phyloP scores from a whole-genome alignment of 108 stramenopile species.

The Nitzschia sp. region DNA sequence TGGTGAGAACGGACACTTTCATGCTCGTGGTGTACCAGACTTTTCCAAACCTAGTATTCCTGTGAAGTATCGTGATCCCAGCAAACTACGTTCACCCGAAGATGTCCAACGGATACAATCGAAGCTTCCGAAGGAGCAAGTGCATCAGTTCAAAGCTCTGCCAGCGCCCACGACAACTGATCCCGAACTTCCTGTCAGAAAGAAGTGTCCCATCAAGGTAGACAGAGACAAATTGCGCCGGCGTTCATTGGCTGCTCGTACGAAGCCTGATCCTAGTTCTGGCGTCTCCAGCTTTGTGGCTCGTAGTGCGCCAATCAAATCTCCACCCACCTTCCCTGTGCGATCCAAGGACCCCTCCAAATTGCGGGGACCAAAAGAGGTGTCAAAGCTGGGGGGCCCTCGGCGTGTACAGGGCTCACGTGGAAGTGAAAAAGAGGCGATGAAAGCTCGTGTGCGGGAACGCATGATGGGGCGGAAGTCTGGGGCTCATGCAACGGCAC shows the following conservation, averaged over 20 bases:
- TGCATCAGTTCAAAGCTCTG: not conserved
- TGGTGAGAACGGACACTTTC: constrained; percentile 4
- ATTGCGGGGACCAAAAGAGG: constrained; percentile 11
- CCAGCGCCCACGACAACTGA: not conserved
- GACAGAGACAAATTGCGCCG: not conserved
- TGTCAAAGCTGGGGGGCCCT: not conserved
- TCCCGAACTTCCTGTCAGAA: constrained; percentile 1
- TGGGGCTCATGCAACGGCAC: too few species aligned
- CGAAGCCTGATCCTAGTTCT: not conserved
- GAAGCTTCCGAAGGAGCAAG: not conserved
- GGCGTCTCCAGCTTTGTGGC: not conserved
- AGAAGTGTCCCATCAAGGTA: not conserved
- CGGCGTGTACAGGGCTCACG: not conserved
- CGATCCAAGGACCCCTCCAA: constrained; percentile 11
- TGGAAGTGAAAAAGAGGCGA: not conserved
- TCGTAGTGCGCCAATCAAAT: constrained; percentile 2
- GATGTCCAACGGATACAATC: not conserved
- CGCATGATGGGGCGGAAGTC: not conserved
- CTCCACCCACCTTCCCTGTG: constrained; percentile 18
- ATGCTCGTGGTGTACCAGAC: constrained; percentile 11
- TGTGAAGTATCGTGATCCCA: constrained; percentile 14
- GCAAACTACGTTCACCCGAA: constrained; percentile 24
- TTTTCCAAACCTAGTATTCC: constrained; percentile 13
- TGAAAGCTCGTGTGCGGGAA: not conserved
- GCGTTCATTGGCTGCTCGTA: not conserved